phyloP scores from a whole-genome alignment of 2,329 filamentous ascomycete species.

The Penicillium brevicompactum region DNA sequence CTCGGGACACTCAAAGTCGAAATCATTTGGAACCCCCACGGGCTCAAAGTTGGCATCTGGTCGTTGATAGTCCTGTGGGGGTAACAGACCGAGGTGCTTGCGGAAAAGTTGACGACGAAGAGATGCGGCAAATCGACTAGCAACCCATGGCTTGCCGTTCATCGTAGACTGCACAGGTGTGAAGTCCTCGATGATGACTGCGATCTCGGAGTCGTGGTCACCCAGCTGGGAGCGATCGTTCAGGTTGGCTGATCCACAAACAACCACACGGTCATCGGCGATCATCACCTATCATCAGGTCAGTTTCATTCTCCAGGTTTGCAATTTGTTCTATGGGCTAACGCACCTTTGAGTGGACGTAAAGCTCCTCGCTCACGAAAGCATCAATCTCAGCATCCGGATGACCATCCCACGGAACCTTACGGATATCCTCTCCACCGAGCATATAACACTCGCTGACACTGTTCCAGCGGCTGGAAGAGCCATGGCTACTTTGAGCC shows the following conservation, averaged over 20 bases:
- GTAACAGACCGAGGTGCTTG: slow-evolving; percentile 83
- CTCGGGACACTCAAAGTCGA: slow-evolving; percentile 55
- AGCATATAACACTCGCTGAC: slow-evolving; percentile 84
- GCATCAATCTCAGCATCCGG: slow-evolving; percentile 62
- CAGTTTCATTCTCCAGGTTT: not conserved
- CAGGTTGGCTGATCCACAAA: slow-evolving; percentile 86
- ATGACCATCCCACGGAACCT: slow-evolving; percentile 60
- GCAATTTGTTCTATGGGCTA: not conserved
- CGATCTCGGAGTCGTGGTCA: slow-evolving; percentile 86
- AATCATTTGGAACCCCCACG: slow-evolving; percentile 57
- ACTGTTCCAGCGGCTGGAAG: slow-evolving; percentile 68
- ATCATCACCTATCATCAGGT: slow-evolving; percentile 60
- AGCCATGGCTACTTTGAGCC: slow-evolving; percentile 49
- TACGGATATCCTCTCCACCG: slow-evolving; percentile 68
- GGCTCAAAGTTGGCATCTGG: slow-evolving; percentile 61
- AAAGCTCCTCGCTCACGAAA: slow-evolving; percentile 65
- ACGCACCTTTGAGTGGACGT: slow-evolving; percentile 58
- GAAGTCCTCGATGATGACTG: slow-evolving; percentile 85
- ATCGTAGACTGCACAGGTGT: slow-evolving; percentile 71
- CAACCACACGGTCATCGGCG: slow-evolving; percentile 79
- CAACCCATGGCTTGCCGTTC: slow-evolving; percentile 75
- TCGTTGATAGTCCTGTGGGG: slow-evolving; percentile 68
- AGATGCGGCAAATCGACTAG: slow-evolving; percentile 79
- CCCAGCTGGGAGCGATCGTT: slow-evolving; percentile 90
- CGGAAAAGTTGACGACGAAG: slow-evolving; percentile 83